phyloP scores from a whole-genome alignment of 2,329 filamentous ascomycete species.

The Ceratocystis albifundus region DNA sequence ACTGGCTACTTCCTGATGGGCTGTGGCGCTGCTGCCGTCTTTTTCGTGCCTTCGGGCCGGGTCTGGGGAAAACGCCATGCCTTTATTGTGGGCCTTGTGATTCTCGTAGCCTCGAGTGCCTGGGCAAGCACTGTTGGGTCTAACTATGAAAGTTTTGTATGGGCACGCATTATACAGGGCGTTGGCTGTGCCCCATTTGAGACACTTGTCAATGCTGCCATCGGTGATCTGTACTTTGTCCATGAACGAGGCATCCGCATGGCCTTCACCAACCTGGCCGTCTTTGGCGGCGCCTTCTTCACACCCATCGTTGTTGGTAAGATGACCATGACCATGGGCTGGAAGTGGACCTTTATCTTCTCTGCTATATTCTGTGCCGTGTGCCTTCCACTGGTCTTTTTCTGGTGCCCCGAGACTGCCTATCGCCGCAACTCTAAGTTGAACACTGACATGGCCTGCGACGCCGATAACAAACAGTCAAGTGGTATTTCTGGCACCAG shows the following conservation, averaged over 20 bases:
- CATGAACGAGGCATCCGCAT: conserved; percentile 75
- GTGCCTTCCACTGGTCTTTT: conserved; percentile 58
- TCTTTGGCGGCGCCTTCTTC: conserved; percentile 47
- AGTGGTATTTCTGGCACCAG: not conserved
- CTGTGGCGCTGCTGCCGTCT: conserved; percentile 65
- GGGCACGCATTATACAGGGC: conserved; percentile 74
- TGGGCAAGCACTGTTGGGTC: conserved; percentile 64
- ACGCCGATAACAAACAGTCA: conserved; percentile 25
- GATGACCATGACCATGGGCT: conserved; percentile 64
- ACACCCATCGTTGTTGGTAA: conserved; percentile 87
- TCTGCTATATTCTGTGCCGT: conserved; percentile 70
- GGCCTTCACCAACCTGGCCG: conserved; percentile 57
- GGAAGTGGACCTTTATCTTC: conserved; percentile 81
- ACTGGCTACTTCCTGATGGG: conserved; percentile 83
- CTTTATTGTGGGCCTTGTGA: conserved; percentile 63
- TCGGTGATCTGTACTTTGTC: conserved; percentile 84
- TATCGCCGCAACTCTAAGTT: conserved; percentile 49
- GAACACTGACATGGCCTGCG: conserved; percentile 54
- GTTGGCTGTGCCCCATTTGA: conserved; percentile 82
- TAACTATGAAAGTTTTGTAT: conserved; percentile 61
- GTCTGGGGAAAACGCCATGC: conserved; percentile 90
- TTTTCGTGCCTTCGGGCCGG: conserved; percentile 77
- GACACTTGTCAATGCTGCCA: conserved; percentile 73
- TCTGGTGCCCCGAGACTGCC: conserved; percentile 77
- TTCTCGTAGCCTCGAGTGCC: conserved; percentile 60